phyloP scores from a whole-genome alignment of 2,329 filamentous ascomycete genomes.

The Alternaria angustiovoidea region DNA sequence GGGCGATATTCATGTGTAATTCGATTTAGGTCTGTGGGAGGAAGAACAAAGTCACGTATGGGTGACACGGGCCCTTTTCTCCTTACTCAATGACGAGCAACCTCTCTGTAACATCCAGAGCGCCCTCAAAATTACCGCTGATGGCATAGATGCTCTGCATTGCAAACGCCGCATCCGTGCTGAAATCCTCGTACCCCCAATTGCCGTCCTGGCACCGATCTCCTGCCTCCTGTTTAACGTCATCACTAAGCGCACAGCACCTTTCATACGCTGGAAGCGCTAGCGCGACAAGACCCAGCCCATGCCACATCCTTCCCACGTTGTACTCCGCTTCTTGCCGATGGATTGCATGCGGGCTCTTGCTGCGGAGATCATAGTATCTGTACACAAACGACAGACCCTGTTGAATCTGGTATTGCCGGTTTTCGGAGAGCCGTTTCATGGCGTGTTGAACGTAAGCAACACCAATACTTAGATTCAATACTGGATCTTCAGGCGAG shows the following conservation, averaged over 20 bases:
- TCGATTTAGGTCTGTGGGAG: not conserved
- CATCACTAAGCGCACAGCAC: constrained; percentile 60
- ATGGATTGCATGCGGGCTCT: constrained; percentile 55
- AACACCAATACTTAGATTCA: constrained; percentile 78
- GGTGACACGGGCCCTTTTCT: not conserved
- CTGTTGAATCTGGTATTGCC: constrained; percentile 86
- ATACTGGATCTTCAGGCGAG: constrained; percentile 76
- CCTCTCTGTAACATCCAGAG: constrained; percentile 66
- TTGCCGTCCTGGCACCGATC: constrained; percentile 38
- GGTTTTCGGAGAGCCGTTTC: constrained; percentile 88
- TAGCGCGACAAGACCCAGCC: constrained; percentile 75
- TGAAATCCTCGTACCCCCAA: constrained; percentile 65
- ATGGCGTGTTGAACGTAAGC: constrained; percentile 87
- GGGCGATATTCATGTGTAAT: not conserved
- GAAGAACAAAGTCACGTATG: not conserved
- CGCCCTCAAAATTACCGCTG: constrained; percentile 68
- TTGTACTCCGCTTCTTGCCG: constrained; percentile 84
- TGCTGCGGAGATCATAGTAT: constrained; percentile 71
- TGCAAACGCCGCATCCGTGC: constrained; percentile 76
- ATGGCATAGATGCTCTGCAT: constrained; percentile 72
- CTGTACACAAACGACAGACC: constrained; percentile 81
- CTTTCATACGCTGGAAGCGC: constrained; percentile 76
- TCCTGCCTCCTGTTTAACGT: constrained; percentile 45
- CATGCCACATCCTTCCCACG: constrained; percentile 77
- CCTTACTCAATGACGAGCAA: constrained; percentile 57